A percentile compares a stretch with the other conserved stretches of the same genome.
These are phyloP conservation scores for Trametes hirsuta DNA, from an alignment of 1,284 basidiomycete genomes.

Conservation along the genomic window DNA sequence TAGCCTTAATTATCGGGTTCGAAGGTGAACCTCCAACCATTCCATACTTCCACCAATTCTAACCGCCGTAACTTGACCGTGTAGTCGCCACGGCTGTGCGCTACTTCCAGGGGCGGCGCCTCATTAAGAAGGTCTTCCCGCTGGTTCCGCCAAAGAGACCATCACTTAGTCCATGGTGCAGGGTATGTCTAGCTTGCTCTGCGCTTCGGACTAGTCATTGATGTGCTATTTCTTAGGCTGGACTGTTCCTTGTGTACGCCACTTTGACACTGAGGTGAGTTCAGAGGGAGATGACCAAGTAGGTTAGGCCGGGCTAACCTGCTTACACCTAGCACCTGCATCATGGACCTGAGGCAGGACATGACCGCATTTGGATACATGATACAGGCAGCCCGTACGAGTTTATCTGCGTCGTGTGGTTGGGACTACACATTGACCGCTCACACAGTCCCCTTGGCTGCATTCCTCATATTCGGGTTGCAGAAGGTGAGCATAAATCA, in stretches of 20 bases:
- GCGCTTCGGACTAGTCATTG: neutral
- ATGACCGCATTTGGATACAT: constrained; percentile 46
- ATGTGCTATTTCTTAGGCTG: constrained; percentile 10
- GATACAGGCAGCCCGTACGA: constrained; percentile 53
- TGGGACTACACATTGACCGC: neutral
- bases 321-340: constrained; percentile 38
- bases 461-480: constrained; percentile 50
- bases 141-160: constrained; percentile 40
- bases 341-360: constrained; percentile 44
- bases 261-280: constrained; percentile 23
- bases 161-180: constrained; percentile 34
- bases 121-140: constrained; percentile 46
- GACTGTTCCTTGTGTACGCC: constrained; percentile 38
- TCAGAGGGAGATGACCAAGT: accelerated
- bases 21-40: constrained; percentile 42
- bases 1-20: constrained; percentile 45
- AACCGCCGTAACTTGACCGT: neutral
- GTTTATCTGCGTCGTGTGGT: neutral
- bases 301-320: neutral
- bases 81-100: constrained; percentile 41
- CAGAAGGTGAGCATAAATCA: constrained; percentile 40
- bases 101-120: constrained; percentile 38
- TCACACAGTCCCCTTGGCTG: constrained; percentile 45
- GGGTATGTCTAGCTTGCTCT: constrained; percentile 22
- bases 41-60: too few species aligned